A percentile compares a stretch with the other conserved stretches of the same genome.
Conservation (phyloP, 306 rosid species). For the Astragalus glycyphyllos region DNA sequence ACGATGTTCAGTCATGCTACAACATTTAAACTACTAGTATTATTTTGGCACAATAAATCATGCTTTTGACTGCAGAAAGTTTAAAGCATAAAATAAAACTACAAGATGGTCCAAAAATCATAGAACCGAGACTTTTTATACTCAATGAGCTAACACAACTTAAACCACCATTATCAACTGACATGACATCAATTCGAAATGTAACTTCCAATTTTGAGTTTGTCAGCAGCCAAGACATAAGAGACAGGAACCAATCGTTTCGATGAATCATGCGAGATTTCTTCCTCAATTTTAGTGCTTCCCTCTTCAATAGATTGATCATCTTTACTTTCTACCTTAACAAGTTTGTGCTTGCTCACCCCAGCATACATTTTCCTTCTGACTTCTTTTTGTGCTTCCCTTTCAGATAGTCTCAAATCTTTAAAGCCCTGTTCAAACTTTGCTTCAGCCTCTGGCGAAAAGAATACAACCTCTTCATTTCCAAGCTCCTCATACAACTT, state of each 20-base stretch:
- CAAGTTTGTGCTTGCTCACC: slow-evolving; percentile 53
- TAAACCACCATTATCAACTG: slow-evolving; percentile 28
- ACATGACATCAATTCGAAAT: slow-evolving; percentile 41
- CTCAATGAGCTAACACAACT: slow-evolving; percentile 27
- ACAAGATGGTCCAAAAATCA: slow-evolving; percentile 27
- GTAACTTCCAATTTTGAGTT: slow-evolving; percentile 44
- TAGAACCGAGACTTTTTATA: slow-evolving; percentile 6
- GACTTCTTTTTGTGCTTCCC: slow-evolving; percentile 63
- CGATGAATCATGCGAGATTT: slow-evolving; percentile 41
- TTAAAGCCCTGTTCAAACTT: slow-evolving; percentile 69
- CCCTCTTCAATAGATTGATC: slow-evolving; percentile 36
- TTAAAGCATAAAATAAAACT: slow-evolving; percentile 30
- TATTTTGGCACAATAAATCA: slow-evolving; percentile 17
- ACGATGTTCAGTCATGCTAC: background rate
- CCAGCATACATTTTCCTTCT: slow-evolving; percentile 59
- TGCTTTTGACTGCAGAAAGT: slow-evolving; percentile 28
- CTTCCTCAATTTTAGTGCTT: slow-evolving; percentile 29
- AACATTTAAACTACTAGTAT: background rate
- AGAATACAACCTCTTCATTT: slow-evolving; percentile 69
- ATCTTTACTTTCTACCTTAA: slow-evolving; percentile 43
- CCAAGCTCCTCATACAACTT: slow-evolving; percentile 78
- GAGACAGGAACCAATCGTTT: slow-evolving; percentile 55
- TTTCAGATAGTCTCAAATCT: slow-evolving; percentile 69
- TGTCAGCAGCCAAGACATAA: slow-evolving; percentile 49
- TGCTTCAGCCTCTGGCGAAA: slow-evolving; percentile 72